phyloP scores from a whole-genome alignment of 768 basidiomycete species.

The Suillus variegatus region DNA sequence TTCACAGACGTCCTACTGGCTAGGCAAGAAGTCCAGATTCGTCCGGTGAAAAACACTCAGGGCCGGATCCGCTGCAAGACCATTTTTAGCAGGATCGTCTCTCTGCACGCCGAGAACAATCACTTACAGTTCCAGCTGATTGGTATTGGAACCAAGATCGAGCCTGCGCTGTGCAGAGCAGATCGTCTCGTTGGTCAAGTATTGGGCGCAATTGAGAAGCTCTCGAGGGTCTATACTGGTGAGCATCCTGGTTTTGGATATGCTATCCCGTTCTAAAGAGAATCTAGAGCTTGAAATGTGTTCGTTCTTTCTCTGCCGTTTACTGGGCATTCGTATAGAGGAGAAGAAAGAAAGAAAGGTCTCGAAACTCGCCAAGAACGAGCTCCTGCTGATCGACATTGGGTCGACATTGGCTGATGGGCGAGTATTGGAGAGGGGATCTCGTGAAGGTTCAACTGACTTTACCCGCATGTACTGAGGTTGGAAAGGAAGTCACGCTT shows the following conservation, averaged over 20 bases:
- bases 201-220: too few species aligned
- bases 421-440: too few species aligned
- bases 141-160: slow-evolving; percentile 59
- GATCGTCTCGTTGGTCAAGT: slow-evolving; percentile 71
- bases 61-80: slow-evolving; percentile 83
- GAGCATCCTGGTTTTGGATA: slow-evolving; percentile 9
- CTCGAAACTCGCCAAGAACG: slow-evolving; percentile 86
- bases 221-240: slow-evolving; percentile 89
- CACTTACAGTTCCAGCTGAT: slow-evolving; percentile 63
- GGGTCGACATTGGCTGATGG: slow-evolving; percentile 76
- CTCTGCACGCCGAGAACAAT: slow-evolving; percentile 69
- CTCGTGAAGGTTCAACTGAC: too few species aligned
- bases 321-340: slow-evolving; percentile 96
- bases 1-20: slow-evolving; percentile 47
- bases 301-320: slow-evolving; percentile 81
- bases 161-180: slow-evolving; percentile 95
- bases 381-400: slow-evolving; percentile 94
- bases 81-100: slow-evolving; percentile 65
- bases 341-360: slow-evolving; percentile 99
- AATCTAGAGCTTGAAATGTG: slow-evolving; percentile 82
- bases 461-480: too few species aligned
- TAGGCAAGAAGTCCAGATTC: slow-evolving; percentile 90
- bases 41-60: slow-evolving; percentile 90
- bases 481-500: too few species aligned
- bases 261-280: not conserved